Evolutionary conservation across 768 basidiomycete genomes (phyloP).

Genomic region (Lactarius psammicola): DNA sequence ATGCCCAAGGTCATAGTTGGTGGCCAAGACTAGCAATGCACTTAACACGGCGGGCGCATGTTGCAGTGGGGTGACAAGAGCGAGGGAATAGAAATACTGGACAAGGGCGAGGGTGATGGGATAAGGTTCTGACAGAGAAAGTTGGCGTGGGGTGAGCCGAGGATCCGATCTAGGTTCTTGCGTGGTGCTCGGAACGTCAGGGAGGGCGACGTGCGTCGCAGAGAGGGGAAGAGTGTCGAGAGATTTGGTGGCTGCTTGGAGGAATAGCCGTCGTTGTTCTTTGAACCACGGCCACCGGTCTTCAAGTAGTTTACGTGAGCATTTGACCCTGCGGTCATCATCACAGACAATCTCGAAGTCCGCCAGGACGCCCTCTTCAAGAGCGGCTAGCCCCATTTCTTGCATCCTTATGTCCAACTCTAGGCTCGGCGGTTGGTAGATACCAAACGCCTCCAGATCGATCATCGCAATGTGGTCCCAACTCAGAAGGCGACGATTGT

Average conservation of each 20-base stretch:
- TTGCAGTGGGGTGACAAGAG: slow-evolving; percentile 86
- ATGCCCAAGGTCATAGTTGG: slow-evolving; percentile 76
- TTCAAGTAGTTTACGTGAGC: slow-evolving; percentile 81
- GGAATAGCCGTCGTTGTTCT: slow-evolving; percentile 59
- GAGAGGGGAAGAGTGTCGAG: slow-evolving; percentile 60
- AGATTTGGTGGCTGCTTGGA: slow-evolving; percentile 54
- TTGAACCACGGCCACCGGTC: slow-evolving; percentile 97
- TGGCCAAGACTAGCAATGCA: slow-evolving; percentile 79
- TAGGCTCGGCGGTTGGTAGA: slow-evolving; percentile 81
- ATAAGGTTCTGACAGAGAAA: slow-evolving; percentile 86
- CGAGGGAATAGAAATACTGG: slow-evolving; percentile 90
- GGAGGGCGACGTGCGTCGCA: slow-evolving; percentile 59
- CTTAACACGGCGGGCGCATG: slow-evolving; percentile 87
- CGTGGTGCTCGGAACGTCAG: slow-evolving; percentile 52
- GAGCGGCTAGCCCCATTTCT: slow-evolving; percentile 76
- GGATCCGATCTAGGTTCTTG: slow-evolving; percentile 67
- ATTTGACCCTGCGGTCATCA: slow-evolving; percentile 79
- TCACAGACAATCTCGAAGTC: slow-evolving; percentile 95
- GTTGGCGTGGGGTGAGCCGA: slow-evolving; percentile 71
- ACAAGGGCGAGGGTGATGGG: slow-evolving; percentile 84
- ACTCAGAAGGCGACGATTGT: slow-evolving; percentile 84
- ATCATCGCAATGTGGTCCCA: slow-evolving; percentile 92
- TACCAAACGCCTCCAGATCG: slow-evolving; percentile 92
- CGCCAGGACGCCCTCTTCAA: slow-evolving; percentile 77
- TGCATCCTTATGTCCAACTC: slow-evolving; percentile 71